Conservation (phyloP, 2,329 filamentous ascomycete species). For the Scytalidium lignicola region DNA sequence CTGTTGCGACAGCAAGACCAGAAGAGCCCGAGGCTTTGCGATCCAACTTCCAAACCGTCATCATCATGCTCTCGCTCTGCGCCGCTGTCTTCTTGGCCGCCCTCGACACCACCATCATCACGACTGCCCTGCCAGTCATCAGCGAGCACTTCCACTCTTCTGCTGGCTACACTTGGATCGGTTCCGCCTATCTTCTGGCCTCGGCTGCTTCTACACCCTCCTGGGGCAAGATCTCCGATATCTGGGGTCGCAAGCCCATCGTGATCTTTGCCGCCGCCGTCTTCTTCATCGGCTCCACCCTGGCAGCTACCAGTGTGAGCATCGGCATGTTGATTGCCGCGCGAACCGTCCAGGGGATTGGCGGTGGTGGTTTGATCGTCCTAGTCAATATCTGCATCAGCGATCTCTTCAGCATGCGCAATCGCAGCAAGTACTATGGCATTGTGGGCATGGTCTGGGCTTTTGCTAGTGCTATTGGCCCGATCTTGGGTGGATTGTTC, state of each 20-base stretch:
- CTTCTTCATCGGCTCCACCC: conserved; percentile 47
- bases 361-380: conserved; percentile 45
- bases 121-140: conserved; percentile 57
- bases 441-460: conserved; percentile 63
- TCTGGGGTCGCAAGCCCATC: conserved; percentile 52
- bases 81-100: conserved; percentile 28
- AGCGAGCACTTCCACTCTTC: conserved; percentile 45
- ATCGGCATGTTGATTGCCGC: conserved; percentile 42
- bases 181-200: conserved; percentile 66
- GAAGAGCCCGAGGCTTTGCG: conserved; percentile 23
- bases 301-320: conserved; percentile 40
- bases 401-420: conserved; percentile 46
- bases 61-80: conserved; percentile 28
- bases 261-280: conserved; percentile 41
- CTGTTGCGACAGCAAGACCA: neutral
- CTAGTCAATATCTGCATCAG: conserved; percentile 50
- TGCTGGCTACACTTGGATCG: conserved; percentile 66
- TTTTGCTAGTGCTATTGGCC: conserved; percentile 59
- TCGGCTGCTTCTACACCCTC: conserved; percentile 58
- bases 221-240: conserved; percentile 61
- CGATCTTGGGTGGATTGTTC: conserved; percentile 61
- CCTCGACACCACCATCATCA: conserved; percentile 47
- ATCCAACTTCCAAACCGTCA: conserved; percentile 23
- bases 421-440: conserved; percentile 49
- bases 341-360: conserved; percentile 46